A percentile compares a stretch with the other conserved stretches of the same genome.
Conservation (phyloP, 1,284 basidiomycete genomes). For the Pseudozyma pruni region DNA sequence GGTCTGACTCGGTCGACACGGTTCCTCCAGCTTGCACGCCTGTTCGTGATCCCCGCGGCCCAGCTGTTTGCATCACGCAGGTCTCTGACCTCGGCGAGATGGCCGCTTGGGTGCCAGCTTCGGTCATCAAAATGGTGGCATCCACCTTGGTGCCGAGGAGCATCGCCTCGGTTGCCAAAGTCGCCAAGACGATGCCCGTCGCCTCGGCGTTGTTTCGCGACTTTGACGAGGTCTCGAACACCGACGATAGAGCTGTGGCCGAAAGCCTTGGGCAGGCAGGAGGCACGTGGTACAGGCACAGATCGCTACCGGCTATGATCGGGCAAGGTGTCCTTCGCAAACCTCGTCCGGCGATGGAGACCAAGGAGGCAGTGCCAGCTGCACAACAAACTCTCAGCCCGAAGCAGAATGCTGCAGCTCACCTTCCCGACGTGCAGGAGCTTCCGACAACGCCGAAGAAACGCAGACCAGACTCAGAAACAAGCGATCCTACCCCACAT, state of each 20-base stretch:
- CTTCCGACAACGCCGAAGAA: neutral
- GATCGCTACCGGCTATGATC: conserved; percentile 40
- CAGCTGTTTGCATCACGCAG: conserved; percentile 54
- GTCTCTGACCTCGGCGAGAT: conserved; percentile 58
- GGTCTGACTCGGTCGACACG: conserved; percentile 5
- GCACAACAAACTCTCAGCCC: neutral
- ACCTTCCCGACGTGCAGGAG: conserved; percentile 25
- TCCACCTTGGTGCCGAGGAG: conserved; percentile 54
- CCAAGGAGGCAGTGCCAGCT: neutral
- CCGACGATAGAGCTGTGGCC: neutral
- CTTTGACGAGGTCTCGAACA: neutral
- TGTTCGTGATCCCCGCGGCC: conserved; percentile 29
- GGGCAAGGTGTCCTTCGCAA: conserved; percentile 31
- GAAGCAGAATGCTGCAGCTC: neutral
- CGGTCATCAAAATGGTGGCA: conserved; percentile 60
- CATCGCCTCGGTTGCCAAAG: conserved; percentile 53
- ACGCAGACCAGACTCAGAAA: neutral
- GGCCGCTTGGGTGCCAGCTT: conserved; percentile 59
- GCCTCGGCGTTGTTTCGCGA: conserved; percentile 31
- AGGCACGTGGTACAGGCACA: conserved; percentile 37
- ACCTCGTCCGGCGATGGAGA: neutral
- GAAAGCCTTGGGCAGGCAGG: conserved; percentile 22
- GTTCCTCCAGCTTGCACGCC: conserved; percentile 1
- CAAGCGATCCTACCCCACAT: neutral
- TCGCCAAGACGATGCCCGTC: conserved; percentile 49